Base-by-base conservation (phyloP, 305 asterid species). In the Rubia tinctorum region DNA sequence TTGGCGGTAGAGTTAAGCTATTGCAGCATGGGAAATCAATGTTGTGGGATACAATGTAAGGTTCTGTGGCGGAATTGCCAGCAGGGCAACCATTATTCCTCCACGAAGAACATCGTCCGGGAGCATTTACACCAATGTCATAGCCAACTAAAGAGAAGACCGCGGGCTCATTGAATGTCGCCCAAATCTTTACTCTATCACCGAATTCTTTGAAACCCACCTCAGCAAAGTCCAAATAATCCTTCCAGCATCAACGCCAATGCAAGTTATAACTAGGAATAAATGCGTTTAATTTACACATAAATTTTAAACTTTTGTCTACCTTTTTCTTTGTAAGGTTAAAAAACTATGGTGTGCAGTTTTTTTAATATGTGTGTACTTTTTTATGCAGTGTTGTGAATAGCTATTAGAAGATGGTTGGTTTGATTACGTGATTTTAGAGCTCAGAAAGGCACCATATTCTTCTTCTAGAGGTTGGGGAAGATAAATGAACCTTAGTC, bases 121-220 rank as follows among this genome's bases (percentile, higher is more conserved):
- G 95, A 2, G 88, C 75, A 2, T 39, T 11, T 0, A 10, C 0
- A 11, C 95, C 95, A 0, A 71, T 40, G 39, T 68, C 81, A 13
- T 89, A 89, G 15, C 95, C 95, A 15, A 80, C 81, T 2, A 75
- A 1, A 3, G 77, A 44, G 75, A 80, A 82, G 42, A 82, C 61
- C 20, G 80, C 9, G 86, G 80, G n/a, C n/a, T n/a, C n/a, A n/a
- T n/a, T n/a, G n/a, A n/a, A n/a, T n/a, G n/a, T n/a, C n/a, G n/a
- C n/a, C 92, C 95, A 89, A 68, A 80, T 25, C 77, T 77, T 78
- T 45, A 87, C 88, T 75, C 95, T 71, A 47, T 89, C 92, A 0
- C 95, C 91, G 17, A 89, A 89, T 77, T 81, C 89, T 74, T 78
- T 85, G 53, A 89, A 89, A 76, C 92, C 85, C 18, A 80, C 68